Evolutionary conservation across 208 protist genomes (phyloP), one percentile per base, ranked within the genome.

Genomic region (Leptomonas seymouri): DNA sequence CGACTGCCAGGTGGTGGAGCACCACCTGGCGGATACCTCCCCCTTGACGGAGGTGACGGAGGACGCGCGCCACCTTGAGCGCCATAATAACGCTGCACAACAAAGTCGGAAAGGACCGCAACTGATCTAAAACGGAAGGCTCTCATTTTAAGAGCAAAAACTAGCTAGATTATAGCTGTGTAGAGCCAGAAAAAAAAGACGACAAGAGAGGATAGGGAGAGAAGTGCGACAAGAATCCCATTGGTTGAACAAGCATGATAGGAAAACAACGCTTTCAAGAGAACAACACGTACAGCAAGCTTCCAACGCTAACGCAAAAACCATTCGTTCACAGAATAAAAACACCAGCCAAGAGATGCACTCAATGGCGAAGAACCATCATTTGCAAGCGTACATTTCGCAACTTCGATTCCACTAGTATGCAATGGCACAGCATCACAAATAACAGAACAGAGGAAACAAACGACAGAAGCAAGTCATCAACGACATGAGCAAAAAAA

Each of bases 1-100:
- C 61, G 42, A 56, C 59, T 65, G 55, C 31, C 31, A 11, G 66
- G 64, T 23, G 67, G 60, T 42, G 71, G 50, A 16, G 62, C 71
- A 16, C 74, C 50, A 20, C 42, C 56, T 18, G 39, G 34, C 25
- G 59, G 5, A 34, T 58, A 65, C 23, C 45, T 60, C 7, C 60
- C 70, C 20, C 51, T 34, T n/a, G 41, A 12, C 20, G 54, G 55
- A 28, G 39, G 41, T 31, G 31, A 9, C 9, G 34, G 60, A 28
- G 25, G 58, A 49, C 58, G 39, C 18, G 27, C 41, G 41, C 42
- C 63, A 30, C 46, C 21, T 44, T 28, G 62, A 7, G 46, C 56
- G n/a, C 71, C 48, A 41, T 76, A 69, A 21, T 12, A 60, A 11
- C 63, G 71, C 57, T 55, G 36, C 0, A 31, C 27, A 3, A 44